Base-by-base conservation (phyloP, 139 green algal genomes). In the Micractinium sp. region DNA sequence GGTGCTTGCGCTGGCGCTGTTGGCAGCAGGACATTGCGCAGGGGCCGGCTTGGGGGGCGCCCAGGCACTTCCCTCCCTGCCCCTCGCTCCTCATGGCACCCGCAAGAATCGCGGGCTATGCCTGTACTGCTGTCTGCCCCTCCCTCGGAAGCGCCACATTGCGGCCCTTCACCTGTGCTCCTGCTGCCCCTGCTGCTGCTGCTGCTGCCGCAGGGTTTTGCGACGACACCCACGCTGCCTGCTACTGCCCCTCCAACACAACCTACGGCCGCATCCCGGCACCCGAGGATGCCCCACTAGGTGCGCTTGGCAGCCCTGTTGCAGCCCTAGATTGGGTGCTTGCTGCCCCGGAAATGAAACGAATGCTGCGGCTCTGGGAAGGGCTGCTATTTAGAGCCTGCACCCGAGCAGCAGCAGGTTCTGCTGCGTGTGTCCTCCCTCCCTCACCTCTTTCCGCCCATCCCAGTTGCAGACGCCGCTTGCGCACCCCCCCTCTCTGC, bases 221-320 rank as follows among this genome's bases (percentile, higher is more conserved):
- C 39, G 87, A 90, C 39, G 63, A 88, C 27, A 75, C 56, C 22
- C 33, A 75, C 1, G 85, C 71, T 2, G n/a, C 41, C 14, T 88
- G 85, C 85, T 88, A 47, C 85, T 88, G 85, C 73, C 85, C 85
- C 0, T 82, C 47, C n/a, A 75, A 88, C 85, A 88, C 85, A 0
- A 75, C 71, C 12, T 88, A 63, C 23, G 85, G 85, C 73, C 75
- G 56, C 29, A 29, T 56, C 13, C 47, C 85, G 1, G 85, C 85
- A 3, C 60, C 63, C 9, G 15, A 31, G 12, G 38, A 87, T 27
- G 83, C 83, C 1, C 83, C 67, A 0, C 83, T 79, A 27, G 83
- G 83, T 87, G 67, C 25, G 83, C 13, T 1, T 18, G 29, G 7
- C 15, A 22, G 18, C 14, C n/a, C 33, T 53, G 33, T n/a, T 7